Evolutionary conservation across 305 asterid genomes (phyloP).

Genomic region (Andrographis paniculata): DNA sequence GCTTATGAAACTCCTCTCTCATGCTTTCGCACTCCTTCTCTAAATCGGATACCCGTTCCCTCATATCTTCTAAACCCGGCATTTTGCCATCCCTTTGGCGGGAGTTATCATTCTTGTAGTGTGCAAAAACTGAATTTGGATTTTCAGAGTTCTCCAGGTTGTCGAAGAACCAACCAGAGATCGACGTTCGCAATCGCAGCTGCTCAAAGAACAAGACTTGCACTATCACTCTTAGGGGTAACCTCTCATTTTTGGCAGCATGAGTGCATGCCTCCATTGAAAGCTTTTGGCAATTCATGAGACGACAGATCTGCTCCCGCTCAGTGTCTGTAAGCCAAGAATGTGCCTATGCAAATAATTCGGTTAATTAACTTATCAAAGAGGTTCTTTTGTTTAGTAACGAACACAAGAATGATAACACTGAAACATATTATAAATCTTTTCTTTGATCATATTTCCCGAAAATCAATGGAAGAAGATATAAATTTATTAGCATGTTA

Average conservation of each 20-base stretch:
- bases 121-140: slow-evolving; percentile 30
- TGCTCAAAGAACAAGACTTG: slow-evolving; percentile 89
- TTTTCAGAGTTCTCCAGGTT: slow-evolving; percentile 52
- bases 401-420: no score
- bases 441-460: no score
- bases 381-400: no score
- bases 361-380: background rate
- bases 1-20: slow-evolving; percentile 63
- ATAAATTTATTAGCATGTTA: no score
- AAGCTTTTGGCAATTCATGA: slow-evolving; percentile 87
- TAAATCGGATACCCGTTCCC: slow-evolving; percentile 60
- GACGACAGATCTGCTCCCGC: slow-evolving; percentile 74
- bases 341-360: slow-evolving; percentile 44
- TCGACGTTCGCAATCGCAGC: slow-evolving; percentile 77
- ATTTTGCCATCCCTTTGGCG: slow-evolving; percentile 25
- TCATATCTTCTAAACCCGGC: slow-evolving; percentile 46
- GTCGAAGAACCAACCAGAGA: slow-evolving; percentile 84
- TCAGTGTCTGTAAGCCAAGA: slow-evolving; percentile 78
- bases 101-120: slow-evolving; percentile 24
- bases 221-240: slow-evolving; percentile 77
- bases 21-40: slow-evolving; percentile 80
- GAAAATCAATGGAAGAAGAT: no score
- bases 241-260: slow-evolving; percentile 88
- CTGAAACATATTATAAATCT: no score
- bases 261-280: slow-evolving; percentile 89